Percentiles rank a stretch among this genome's conserved stretches.
phyloP scores from a whole-genome alignment of 2,329 filamentous ascomycete species.

The Harringtonia lauricola region DNA sequence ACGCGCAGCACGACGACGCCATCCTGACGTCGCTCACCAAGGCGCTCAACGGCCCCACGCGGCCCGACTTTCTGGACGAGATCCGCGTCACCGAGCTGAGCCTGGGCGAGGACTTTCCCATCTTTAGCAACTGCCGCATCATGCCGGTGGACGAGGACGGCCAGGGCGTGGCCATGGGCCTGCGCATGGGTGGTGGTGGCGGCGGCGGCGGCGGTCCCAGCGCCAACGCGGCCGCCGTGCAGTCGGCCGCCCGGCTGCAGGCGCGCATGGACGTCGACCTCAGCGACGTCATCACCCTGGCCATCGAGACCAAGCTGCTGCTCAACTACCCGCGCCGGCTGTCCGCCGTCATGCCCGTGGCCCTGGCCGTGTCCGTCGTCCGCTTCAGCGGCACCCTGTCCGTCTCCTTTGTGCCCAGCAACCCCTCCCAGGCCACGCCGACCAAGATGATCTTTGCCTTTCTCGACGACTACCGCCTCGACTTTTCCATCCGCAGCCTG shows the following conservation, averaged over 20 bases:
- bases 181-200: background rate
- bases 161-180: constrained; percentile 32
- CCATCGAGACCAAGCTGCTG: constrained; percentile 85
- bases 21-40: constrained; percentile 79
- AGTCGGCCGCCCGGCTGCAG: constrained; percentile 57
- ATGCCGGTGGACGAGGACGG: constrained; percentile 83
- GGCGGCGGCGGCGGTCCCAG: background rate
- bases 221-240: constrained; percentile 8
- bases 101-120: constrained; percentile 92
- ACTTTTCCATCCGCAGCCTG: constrained; percentile 70
- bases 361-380: constrained; percentile 81
- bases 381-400: constrained; percentile 91
- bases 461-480: constrained; percentile 74
- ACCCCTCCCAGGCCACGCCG: constrained; percentile 54
- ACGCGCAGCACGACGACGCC: constrained; percentile 83
- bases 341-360: constrained; percentile 83
- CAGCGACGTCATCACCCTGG: constrained; percentile 89
- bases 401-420: constrained; percentile 80
- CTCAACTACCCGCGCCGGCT: constrained; percentile 90
- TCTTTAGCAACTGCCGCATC: constrained; percentile 95
- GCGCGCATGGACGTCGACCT: constrained; percentile 95
- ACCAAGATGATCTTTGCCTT: constrained; percentile 95
- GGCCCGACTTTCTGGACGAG: constrained; percentile 86
- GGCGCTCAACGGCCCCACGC: constrained; percentile 73
- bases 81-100: constrained; percentile 91